Evolutionary conservation across 169 alveolate species (phyloP).

Genomic region (Eimeria tenella): DNA sequence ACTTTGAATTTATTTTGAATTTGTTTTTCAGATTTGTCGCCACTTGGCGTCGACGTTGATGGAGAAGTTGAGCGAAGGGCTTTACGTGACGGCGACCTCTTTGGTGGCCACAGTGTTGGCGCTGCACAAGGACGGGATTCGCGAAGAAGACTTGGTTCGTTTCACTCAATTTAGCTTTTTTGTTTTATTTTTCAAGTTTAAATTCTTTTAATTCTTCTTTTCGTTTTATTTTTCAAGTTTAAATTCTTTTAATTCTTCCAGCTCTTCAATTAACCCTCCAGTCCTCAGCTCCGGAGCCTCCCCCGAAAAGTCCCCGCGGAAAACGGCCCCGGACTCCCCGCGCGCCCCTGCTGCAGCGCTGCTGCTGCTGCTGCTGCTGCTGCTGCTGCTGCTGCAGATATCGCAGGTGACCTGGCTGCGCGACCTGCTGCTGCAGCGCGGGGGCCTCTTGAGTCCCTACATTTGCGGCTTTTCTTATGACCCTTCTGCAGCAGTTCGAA

Average conservation of each 20-base stretch:
- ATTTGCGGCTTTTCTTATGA: constrained; percentile 58
- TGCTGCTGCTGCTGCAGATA: constrained; percentile 13
- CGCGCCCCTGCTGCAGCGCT: neutral
- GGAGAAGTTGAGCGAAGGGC: neutral
- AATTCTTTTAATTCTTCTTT: neutral
- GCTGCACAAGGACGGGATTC: constrained; percentile 49
- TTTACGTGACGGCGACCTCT: constrained; percentile 56
- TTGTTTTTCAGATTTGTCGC: neutral
- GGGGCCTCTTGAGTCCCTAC: constrained; percentile 46
- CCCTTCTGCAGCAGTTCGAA: neutral
- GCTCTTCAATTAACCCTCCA: too few relatives aligned
- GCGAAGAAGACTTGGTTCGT: constrained; percentile 63
- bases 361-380: neutral
- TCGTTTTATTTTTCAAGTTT: too few relatives aligned
- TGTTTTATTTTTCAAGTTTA: neutral
- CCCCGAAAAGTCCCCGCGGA: neutral
- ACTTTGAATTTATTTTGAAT: too few relatives aligned
- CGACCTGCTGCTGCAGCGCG: constrained; percentile 49
- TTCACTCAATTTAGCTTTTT: too few relatives aligned
- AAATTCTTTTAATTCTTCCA: too few relatives aligned
- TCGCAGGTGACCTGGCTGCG: constrained; percentile 66
- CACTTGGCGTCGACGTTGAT: neutral
- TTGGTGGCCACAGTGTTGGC: constrained; percentile 49
- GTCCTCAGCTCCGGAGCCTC: too few relatives aligned
- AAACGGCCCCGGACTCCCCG: neutral